A percentile compares a stretch with the other conserved stretches of the same genome.
phyloP scores from a whole-genome alignment of 805 yeast genomes.

The Ogataea trehaloabstinens region DNA sequence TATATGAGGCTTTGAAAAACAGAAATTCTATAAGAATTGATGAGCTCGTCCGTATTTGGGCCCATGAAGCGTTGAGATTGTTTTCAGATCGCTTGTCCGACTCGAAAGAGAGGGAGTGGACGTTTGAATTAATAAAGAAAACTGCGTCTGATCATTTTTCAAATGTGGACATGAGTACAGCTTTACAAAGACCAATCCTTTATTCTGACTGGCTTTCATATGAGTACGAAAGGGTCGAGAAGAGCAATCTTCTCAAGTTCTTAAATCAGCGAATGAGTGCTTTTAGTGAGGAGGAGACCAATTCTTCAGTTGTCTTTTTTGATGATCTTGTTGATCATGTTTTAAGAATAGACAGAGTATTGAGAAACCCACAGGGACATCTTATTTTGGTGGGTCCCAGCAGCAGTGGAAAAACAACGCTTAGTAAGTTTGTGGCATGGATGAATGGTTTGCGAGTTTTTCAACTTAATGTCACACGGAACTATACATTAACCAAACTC shows the following conservation, averaged over 20 bases:
- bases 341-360: constrained; percentile 74
- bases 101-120: constrained; percentile 47
- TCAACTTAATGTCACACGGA: constrained; percentile 55
- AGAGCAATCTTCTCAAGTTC: constrained; percentile 48
- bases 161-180: constrained; percentile 33
- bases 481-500: constrained; percentile 60
- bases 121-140: constrained; percentile 36
- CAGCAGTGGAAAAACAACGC: constrained; percentile 76
- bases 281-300: constrained; percentile 77
- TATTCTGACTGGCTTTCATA: constrained; percentile 75
- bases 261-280: constrained; percentile 61
- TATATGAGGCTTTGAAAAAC: constrained; percentile 38
- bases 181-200: constrained; percentile 52
- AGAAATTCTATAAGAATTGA: constrained; percentile 31
- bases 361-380: constrained; percentile 88
- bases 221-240: constrained; percentile 55
- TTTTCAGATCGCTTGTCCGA: constrained; percentile 70
- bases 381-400: constrained; percentile 80
- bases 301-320: constrained; percentile 57
- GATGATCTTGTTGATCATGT: constrained; percentile 73
- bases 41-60: constrained; percentile 64
- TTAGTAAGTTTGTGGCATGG: constrained; percentile 87
- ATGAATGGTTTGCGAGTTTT: constrained; percentile 68
- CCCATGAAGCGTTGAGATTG: constrained; percentile 75
- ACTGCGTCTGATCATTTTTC: constrained; percentile 45